Evolutionary conservation across 83 land plant species (phyloP), one percentile per base, ranked within the genome.

Genomic region (Diphasiastrum complanatum): DNA sequence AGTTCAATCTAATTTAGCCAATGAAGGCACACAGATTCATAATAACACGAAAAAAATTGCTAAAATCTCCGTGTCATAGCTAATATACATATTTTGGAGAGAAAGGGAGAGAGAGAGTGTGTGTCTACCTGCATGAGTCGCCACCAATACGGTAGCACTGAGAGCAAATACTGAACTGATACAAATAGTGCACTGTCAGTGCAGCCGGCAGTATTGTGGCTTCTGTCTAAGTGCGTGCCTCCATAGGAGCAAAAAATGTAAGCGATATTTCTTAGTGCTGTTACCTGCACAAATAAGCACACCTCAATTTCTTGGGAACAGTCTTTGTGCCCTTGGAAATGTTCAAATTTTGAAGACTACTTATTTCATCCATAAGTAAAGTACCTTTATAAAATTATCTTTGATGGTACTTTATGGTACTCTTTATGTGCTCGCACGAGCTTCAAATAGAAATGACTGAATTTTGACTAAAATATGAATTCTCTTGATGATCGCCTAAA

Each of bases 101-200:
- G n/a, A n/a, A n/a, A n/a, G n/a, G n/a, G n/a, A n/a, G 0, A 22
- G 28, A 5, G 8, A 16, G 33, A 8, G 1, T 47, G 11, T 14
- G 25, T 8, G 28, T 5, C 16, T 62, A 69, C 77, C 75, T 74
- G 77, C 77, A 74, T 69, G 4, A 69, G 51, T 47, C 77, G 63
- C 77, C 77, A 74, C 61, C 60, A 74, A 46, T 74, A 74, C 26
- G 77, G 77, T 10, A 74, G 48, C 8, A 51, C 45, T 30, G 74
- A 61, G 20, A 68, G 38, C 24, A 61, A 16, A 38, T 61, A 53
- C n/a, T 33, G 23, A 16, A 74, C 43, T 12, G 36, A 18, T 1
- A 33, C 43, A 46, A 48, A 64, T 28, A 30, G 14, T 30, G 2
- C 30, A 67, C 20, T 45, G 2, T 72, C 29, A 2, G 51, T 61